Evolutionary conservation across 1,284 basidiomycete genomes (phyloP).

Genomic region (Xerocomus amazonicus): DNA sequence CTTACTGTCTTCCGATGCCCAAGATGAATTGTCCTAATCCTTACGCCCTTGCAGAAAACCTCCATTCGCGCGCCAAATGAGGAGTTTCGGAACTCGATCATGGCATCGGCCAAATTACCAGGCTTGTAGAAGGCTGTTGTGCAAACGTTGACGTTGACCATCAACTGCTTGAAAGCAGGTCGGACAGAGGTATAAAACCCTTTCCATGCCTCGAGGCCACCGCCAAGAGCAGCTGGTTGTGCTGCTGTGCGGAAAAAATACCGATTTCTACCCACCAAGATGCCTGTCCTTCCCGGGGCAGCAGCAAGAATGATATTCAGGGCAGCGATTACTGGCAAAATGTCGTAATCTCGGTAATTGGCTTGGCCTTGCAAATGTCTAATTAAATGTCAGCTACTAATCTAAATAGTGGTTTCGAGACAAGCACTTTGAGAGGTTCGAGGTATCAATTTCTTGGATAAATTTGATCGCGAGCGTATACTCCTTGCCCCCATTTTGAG

Average conservation of each 20-base stretch:
- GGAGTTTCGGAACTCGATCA: slow-evolving; percentile 50
- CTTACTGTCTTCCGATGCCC: slow-evolving; percentile 69
- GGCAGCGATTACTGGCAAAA: slow-evolving; percentile 65
- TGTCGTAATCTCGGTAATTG: slow-evolving; percentile 60
- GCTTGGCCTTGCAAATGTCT: slow-evolving; percentile 61
- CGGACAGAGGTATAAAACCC: slow-evolving; percentile 79
- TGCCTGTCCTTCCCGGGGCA: slow-evolving; percentile 56
- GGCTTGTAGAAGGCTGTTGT: slow-evolving; percentile 74
- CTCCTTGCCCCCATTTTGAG: slow-evolving; percentile 42
- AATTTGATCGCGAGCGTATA: slow-evolving; percentile 64
- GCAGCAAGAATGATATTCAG: slow-evolving; percentile 68
- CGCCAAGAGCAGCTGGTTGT: slow-evolving; percentile 49
- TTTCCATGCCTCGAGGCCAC: slow-evolving; percentile 69
- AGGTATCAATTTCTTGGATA: slow-evolving; percentile 54
- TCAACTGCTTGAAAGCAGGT: slow-evolving; percentile 65
- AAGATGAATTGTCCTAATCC: slow-evolving; percentile 61
- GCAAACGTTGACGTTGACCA: slow-evolving; percentile 82
- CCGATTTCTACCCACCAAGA: slow-evolving; percentile 71
- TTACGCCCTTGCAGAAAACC: slow-evolving; percentile 58
- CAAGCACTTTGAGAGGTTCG: slow-evolving; percentile 50
- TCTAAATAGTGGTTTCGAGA: background rate
- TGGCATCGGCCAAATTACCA: slow-evolving; percentile 60
- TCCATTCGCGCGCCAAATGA: slow-evolving; percentile 54
- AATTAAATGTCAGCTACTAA: slow-evolving; percentile 11
- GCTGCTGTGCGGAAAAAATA: slow-evolving; percentile 64